A percentile compares a stretch with the other conserved stretches of the same genome.
phyloP scores from a whole-genome alignment of 1,139 yeast genomes.

The Candida labiduridarum region DNA sequence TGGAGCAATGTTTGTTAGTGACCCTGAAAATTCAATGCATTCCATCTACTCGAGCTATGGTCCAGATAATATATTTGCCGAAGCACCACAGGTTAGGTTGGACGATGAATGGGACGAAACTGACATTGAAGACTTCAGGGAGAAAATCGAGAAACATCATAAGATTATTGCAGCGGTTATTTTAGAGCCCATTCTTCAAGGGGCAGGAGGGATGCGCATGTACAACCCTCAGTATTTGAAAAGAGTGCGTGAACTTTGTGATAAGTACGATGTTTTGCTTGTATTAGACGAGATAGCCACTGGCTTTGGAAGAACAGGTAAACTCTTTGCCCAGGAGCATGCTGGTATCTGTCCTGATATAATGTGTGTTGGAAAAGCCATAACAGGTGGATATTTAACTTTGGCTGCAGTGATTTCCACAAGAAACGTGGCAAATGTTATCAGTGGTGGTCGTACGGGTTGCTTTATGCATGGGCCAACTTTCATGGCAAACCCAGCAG shows the following conservation, averaged over 20 bases:
- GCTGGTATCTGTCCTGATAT: not conserved
- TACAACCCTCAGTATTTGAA: not conserved
- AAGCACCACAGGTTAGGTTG: not conserved
- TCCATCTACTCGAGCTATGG: not conserved
- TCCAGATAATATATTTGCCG: conserved; percentile 1
- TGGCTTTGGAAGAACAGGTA: conserved; percentile 1
- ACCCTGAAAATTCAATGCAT: not conserved
- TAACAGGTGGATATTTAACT: not conserved
- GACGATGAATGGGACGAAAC: not conserved
- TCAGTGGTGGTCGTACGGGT: not conserved
- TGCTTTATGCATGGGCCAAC: conserved; percentile 2
- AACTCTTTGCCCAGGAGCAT: not conserved
- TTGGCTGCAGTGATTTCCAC: not conserved
- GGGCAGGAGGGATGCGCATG: conserved; percentile 2
- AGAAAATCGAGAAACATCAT: not conserved
- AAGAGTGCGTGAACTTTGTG: not conserved
- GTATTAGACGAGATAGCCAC: conserved; percentile 1
- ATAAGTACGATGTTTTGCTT: conserved; percentile 1
- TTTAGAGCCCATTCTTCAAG: not conserved
- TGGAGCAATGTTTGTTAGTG: not conserved
- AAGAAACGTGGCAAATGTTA: not conserved
- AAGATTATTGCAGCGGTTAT: not conserved
- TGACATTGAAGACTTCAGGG: not conserved
- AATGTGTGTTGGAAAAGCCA: conserved; percentile 1
- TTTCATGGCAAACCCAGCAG: conserved; percentile 1